Conservation (phyloP, 2,329 filamentous ascomycete species). For the Orbilia blumenaviensis region DNA sequence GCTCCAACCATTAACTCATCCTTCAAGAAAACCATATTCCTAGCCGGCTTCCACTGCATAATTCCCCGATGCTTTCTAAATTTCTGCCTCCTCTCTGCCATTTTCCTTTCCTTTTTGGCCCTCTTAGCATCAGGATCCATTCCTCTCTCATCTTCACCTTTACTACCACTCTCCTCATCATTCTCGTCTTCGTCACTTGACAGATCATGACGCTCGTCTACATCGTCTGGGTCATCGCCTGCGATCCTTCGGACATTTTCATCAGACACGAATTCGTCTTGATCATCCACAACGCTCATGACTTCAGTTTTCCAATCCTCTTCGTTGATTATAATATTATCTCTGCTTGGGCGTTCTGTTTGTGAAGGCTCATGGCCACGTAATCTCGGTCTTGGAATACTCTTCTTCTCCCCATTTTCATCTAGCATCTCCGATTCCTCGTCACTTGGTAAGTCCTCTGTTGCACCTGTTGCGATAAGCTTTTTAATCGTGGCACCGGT, state of each 20-base stretch:
- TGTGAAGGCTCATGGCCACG: conserved; percentile 64
- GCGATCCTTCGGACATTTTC: conserved; percentile 54
- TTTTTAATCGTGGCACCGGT: conserved; percentile 76
- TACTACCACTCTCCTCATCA: conserved; percentile 60
- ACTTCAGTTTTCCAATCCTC: conserved; percentile 56
- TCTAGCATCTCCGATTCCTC: conserved; percentile 76
- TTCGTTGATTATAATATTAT: conserved; percentile 44
- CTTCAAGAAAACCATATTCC: conserved; percentile 83
- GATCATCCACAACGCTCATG: conserved; percentile 55
- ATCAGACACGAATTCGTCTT: conserved; percentile 56
- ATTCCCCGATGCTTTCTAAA: conserved; percentile 82
- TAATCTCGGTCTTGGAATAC: conserved; percentile 73
- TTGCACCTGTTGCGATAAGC: conserved; percentile 82
- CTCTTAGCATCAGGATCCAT: conserved; percentile 52
- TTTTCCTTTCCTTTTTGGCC: conserved; percentile 57
- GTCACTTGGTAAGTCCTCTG: conserved; percentile 80
- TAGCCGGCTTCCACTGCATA: conserved; percentile 94
- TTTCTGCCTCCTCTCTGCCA: conserved; percentile 65
- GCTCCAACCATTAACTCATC: conserved; percentile 83
- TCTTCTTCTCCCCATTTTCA: conserved; percentile 78
- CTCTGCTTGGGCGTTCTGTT: conserved; percentile 56
- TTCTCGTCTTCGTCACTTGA: conserved; percentile 10
- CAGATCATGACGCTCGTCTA: conserved; percentile 56
- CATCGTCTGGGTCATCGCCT: conserved; percentile 53
- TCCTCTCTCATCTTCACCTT: conserved; percentile 56